These are phyloP conservation scores for Nakazawaea wyomingensis DNA, from an alignment of 805 yeast species.

Conservation along the genomic window DNA sequence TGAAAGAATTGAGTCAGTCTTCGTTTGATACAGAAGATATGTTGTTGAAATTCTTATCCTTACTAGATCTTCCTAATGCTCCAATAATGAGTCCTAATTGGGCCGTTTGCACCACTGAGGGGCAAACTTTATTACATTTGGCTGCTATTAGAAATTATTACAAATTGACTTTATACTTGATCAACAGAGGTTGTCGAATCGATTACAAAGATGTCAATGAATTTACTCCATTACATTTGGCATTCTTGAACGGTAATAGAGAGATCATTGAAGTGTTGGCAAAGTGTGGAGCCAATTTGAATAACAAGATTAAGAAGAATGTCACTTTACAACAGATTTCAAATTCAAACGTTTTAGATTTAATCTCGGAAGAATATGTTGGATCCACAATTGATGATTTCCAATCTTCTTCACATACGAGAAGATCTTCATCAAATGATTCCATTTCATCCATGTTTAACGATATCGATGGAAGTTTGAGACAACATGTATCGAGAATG, in stretches of 20 bases:
- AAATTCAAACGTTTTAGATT: constrained; percentile 33
- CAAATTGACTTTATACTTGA: constrained; percentile 54
- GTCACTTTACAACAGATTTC: constrained; percentile 35
- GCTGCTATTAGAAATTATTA: constrained; percentile 73
- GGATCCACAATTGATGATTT: constrained; percentile 7
- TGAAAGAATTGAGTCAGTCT: constrained; percentile 40
- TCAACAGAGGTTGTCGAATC: constrained; percentile 59
- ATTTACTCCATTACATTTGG: constrained; percentile 82
- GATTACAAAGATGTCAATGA: constrained; percentile 78
- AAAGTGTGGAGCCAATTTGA: constrained; percentile 58
- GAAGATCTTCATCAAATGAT: constrained; percentile 21
- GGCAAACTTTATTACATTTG: constrained; percentile 85
- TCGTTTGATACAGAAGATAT: constrained; percentile 44
- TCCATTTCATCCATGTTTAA: constrained; percentile 19
- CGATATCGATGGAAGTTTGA: constrained; percentile 18
- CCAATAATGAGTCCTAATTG: constrained; percentile 61
- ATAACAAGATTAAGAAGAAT: constrained; percentile 47
- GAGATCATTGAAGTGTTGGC: constrained; percentile 57
- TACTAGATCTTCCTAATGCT: constrained; percentile 64
- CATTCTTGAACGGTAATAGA: constrained; percentile 70
- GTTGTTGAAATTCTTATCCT: constrained; percentile 42
- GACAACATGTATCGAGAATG: constrained; percentile 19
- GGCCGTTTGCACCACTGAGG: constrained; percentile 75
- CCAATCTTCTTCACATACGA: constrained; percentile 4
- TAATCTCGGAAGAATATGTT: constrained; percentile 19